A percentile compares a stretch with the other conserved stretches of the same genome.
Conservation (phyloP, 2,329 filamentous ascomycete species). For the Cyphellophora attinorum region DNA sequence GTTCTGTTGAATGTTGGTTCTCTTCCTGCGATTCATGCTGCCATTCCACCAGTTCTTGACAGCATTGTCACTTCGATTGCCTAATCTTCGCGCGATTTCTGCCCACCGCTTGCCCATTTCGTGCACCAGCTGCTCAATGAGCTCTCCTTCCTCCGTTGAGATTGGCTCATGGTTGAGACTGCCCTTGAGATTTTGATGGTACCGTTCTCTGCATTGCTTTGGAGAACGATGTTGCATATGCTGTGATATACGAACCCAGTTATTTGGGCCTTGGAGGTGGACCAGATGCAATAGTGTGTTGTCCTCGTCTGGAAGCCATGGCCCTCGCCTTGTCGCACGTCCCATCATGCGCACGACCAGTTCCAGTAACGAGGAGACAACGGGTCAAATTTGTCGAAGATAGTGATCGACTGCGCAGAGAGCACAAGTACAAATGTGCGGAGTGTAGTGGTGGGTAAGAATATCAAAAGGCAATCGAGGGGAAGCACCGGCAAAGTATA, state of each 20-base stretch:
- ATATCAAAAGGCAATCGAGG: too few relatives aligned
- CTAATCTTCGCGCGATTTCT: conserved; percentile 73
- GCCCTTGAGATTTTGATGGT: conserved; percentile 84
- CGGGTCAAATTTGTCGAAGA: neutral
- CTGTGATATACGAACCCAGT: conserved; percentile 82
- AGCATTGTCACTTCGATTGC: conserved; percentile 83
- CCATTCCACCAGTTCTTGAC: conserved; percentile 99
- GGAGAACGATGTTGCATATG: conserved; percentile 69
- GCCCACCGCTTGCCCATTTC: conserved; percentile 85
- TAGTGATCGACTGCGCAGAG: neutral
- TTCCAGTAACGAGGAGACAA: neutral
- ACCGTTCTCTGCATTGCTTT: conserved; percentile 92
- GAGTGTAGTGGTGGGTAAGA: neutral
- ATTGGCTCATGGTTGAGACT: conserved; percentile 65
- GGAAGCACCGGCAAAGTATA: too few relatives aligned
- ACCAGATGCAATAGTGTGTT: conserved; percentile 61
- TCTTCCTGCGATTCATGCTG: conserved; percentile 61
- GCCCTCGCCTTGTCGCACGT: conserved; percentile 59
- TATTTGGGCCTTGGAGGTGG: conserved; percentile 60
- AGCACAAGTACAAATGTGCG: conserved; percentile 2
- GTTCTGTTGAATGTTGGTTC: conserved; percentile 9
- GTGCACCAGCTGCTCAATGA: conserved; percentile 68
- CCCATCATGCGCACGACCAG: conserved; percentile 24
- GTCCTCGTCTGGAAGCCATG: conserved; percentile 76
- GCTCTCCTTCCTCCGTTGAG: conserved; percentile 55